phyloP scores from a whole-genome alignment of 1,284 basidiomycete species.

The Cryptococcus deneoformans region DNA sequence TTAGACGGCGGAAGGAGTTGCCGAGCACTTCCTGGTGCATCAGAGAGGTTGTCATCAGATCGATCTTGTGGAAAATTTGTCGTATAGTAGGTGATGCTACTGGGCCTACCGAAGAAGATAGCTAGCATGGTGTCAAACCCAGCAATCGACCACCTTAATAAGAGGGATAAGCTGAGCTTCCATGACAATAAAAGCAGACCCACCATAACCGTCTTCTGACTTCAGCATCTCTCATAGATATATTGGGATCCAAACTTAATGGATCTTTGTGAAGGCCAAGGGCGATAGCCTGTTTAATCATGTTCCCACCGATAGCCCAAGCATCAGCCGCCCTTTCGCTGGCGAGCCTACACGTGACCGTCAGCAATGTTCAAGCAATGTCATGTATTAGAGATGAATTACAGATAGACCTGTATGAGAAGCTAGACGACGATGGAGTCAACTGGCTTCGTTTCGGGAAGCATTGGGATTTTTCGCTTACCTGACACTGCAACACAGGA shows the following conservation, averaged over 20 bases:
- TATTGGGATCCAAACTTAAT: constrained; percentile 34
- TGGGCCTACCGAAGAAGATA: constrained; percentile 45
- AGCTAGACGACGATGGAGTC: constrained; percentile 15
- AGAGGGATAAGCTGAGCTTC: neutral
- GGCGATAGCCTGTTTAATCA: constrained; percentile 45
- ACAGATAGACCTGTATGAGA: constrained; percentile 45
- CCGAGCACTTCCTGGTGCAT: constrained; percentile 37
- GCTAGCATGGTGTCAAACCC: constrained; percentile 46
- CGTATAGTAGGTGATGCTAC: constrained; percentile 45
- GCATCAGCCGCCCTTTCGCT: constrained; percentile 46
- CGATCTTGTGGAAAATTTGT: constrained; percentile 45
- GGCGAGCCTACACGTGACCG: constrained; percentile 19
- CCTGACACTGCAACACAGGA: constrained; percentile 40
- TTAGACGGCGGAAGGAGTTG: constrained; percentile 26
- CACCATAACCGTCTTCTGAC: constrained; percentile 43
- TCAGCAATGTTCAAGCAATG: neutral
- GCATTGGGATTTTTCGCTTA: constrained; percentile 2
- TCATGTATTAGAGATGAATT: neutral
- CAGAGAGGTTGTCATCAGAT: constrained; percentile 38
- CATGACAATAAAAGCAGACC: neutral
- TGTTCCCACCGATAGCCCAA: constrained; percentile 41
- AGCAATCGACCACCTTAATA: constrained; percentile 45
- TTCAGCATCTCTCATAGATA: constrained; percentile 46
- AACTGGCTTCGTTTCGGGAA: neutral
- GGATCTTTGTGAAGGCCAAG: constrained; percentile 50